Base-by-base conservation (phyloP, 1,284 basidiomycete genomes). In the Mycosarcoma mackinlayi region DNA sequence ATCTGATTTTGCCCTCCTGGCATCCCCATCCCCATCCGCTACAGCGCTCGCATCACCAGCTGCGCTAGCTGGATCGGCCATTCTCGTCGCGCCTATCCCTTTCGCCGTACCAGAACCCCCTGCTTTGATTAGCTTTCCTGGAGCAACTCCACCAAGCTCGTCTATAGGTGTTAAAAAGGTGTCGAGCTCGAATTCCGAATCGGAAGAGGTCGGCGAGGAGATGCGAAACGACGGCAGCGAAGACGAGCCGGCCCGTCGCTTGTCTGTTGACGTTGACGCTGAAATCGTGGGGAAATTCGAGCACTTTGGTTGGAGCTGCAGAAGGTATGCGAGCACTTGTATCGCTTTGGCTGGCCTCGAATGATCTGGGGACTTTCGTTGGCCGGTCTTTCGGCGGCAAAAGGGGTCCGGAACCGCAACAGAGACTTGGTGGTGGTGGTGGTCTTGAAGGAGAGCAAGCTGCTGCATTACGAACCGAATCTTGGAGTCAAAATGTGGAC, bases 151-250 rank as follows among this genome's bases (percentile, higher is more conserved):
- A 11, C 16, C 25, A 18, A 27, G 3, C 35, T 53, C 52, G 44
- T 42, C 24, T n/a, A n/a, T 31, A 19, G 50, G 30, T 10, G 62
- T 53, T 0, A 54, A 57, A 25, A 71, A 62, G 0, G 55, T 48
- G 42, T 71, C 62, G 5, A 71, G 58, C 48, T 71, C 62, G 1
- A 71, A 40, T 11, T 40, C 45, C 5, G 58, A 58, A 6, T 51
- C 46, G 5, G 62, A 66, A 3, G 56, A 51, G 6, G 48, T 38
- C 6, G 68, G 51, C 6, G 68, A 66, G 13, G 50, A 52, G 54
- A 71, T 62, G 33, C 56, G 57, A 24, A 71, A 71, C 27, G 58
- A 58, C 4, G 66, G 65, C 34, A 69, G 47, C 18, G 54, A 33
- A 30, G 51, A 59, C 44, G 42, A 34, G 47, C 48, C 56, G 25